Evolutionary conservation across 352 stramenopile genomes (phyloP), one percentile per base, ranked within the genome.

Genomic region (Phytophthora boehmeriae): DNA sequence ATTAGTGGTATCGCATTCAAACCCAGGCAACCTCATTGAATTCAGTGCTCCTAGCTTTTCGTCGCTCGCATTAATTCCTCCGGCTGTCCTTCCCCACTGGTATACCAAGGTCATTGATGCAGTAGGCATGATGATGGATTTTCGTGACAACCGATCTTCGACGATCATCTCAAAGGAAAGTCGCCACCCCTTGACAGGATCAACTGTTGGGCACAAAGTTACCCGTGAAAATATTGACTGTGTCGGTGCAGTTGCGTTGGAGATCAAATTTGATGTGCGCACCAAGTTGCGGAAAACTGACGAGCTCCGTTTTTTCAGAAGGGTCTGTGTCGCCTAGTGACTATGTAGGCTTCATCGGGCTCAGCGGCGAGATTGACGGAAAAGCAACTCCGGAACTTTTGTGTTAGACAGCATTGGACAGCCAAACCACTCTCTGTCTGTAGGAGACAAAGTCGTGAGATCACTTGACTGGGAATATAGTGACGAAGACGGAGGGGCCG

Each of bases 391-490:
- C 78, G 5, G 52, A 71, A 1, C 42, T 87, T 92, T 89, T 49
- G 53, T 78, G 2, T 17, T 28, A 8, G 80, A 88, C 17, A 44
- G 45, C 5, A 36, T 64, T 22, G 76, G 78, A 9, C 58, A 64
- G 17, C 42, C 35, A 4, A 68, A 42, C 9, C 48, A 61, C 28
- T 62, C 78, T 9, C 30, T 83, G 48, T 79, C 71, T 28, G 54
- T 75, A 22, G 77, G 74, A 1, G 80, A 94, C 32, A 42, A 62
- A 10, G 83, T 94, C 1, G 64, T 89, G 44, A 74, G 83, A 4
- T 85, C 83, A 14, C 64, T 59, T 23, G 83, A 93, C 39, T 94
- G 86, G 86, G 67, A 78, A 43, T 93, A 91, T 51, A 83, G 59
- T 2, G 63, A 92, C 27, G 86, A 94, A 76, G 86, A 93, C 48